A percentile compares a stretch with the other conserved stretches of the same genome.
phyloP scores from a whole-genome alignment of 495 filamentous ascomycete species.

The Aspergillus affinis region DNA sequence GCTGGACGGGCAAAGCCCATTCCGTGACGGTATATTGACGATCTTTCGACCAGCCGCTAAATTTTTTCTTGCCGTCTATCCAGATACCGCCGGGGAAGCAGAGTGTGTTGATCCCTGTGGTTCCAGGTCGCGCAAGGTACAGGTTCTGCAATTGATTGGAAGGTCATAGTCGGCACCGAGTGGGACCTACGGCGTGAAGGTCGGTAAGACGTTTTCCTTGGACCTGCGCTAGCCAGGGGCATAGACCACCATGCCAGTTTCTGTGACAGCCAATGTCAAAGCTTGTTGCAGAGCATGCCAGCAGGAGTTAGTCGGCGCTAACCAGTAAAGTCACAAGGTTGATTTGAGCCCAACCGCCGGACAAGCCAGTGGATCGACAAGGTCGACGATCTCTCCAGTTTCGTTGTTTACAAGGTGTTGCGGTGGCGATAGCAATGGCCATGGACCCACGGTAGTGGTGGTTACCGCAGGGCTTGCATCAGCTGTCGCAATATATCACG shows the following conservation, averaged over 20 bases:
- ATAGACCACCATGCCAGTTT: neutral
- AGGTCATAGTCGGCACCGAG: neutral
- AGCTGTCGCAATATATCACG: neutral
- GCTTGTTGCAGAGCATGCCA: neutral
- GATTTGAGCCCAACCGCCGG: neutral
- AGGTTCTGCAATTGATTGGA: neutral
- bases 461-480: neutral
- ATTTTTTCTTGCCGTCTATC: neutral
- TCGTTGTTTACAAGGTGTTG: neutral
- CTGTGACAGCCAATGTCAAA: neutral
- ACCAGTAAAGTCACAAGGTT: neutral
- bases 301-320: neutral
- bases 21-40: neutral
- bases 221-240: neutral
- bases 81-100: neutral
- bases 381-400: neutral
- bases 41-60: neutral
- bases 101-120: neutral
- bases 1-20: neutral
- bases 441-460: neutral
- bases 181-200: neutral
- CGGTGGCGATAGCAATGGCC: neutral
- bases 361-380: neutral
- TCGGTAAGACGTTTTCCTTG: neutral
- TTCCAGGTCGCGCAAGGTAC: neutral